Base-by-base conservation (phyloP, 164 flowering plant species). In the Vitis rotundifolia region DNA sequence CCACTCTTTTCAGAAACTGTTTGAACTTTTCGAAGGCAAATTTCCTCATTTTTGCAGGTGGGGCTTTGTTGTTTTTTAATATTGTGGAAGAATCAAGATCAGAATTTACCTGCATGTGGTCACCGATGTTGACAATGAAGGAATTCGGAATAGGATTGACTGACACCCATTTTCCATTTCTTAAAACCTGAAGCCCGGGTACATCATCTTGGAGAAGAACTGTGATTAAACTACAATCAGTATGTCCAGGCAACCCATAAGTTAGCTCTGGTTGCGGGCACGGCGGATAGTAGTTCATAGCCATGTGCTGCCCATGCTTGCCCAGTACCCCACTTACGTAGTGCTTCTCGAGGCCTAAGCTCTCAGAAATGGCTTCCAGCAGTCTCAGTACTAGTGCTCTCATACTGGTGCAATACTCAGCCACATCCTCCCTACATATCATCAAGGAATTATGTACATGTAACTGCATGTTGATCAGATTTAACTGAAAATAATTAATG, bases 231-330 rank as follows among this genome's bases (percentile, higher is more conserved):
- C 83, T 89, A 2, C 88, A 89, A 65, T 88, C 94, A 3, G 91
- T 82, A 63, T 88, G 93, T 6, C 80, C 83, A 0, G 92, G 92
- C 50, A 91, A 68, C 19, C 92, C 97, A 26, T 82, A 88, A 13
- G 92, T 87, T 2, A 89, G 85, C 65, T 91, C 92, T 0, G 93
- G 97, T 62, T 88, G 71, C 6, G 94, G 97, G 56, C 94, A 91
- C 3, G 87, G 86, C 11, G 94, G 93, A 69, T 89, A 89, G 83
- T 83, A 86, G 68, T 91, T 91, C 37, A 89, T 59, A 56, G 93
- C 92, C 91, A 91, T 86, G 68, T 85, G 89, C 57, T 89, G 96
- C 2, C 82, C 93, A 15, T 85, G 89, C 59, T 80, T 74, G 4
- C 83, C 76, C 14, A 89, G 12, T 9, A 73, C 68, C 53, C 73